phyloP scores from a whole-genome alignment of 306 rosid genomes.

The Cyamopsis tetragonoloba region DNA sequence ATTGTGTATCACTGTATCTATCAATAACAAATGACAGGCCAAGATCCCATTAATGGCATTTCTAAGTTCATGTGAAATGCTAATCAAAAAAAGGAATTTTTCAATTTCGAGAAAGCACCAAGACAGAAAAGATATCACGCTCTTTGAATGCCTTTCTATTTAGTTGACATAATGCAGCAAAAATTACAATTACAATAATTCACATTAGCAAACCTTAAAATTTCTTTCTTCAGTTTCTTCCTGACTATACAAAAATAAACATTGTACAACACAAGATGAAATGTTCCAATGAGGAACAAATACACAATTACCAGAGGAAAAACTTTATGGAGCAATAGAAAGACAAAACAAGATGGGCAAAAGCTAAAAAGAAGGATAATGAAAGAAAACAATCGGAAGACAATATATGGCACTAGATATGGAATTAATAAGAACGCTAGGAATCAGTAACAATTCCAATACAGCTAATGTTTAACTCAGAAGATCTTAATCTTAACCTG shows the following conservation, averaged over 20 bases:
- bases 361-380: neutral
- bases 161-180: neutral
- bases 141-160: neutral
- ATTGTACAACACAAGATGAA: neutral
- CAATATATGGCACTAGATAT: neutral
- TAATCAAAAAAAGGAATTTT: neutral
- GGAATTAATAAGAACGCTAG: neutral
- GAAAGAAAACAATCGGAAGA: neutral
- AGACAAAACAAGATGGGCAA: neutral
- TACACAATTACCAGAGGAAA: neutral
- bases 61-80: neutral
- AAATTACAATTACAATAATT: slow-evolving; percentile 4
- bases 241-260: neutral
- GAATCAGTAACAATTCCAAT: neutral
- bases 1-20: neutral
- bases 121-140: neutral
- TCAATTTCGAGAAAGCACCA: neutral
- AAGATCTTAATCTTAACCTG: too few relatives aligned
- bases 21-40: neutral
- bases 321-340: neutral
- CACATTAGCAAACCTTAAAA: neutral
- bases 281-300: neutral
- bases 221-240: neutral
- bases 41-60: neutral
- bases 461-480: too few relatives aligned